These are phyloP conservation scores for Lecanicillium sp. DNA, from an alignment of 2,329 filamentous ascomycete genomes.

Conservation along the genomic window DNA sequence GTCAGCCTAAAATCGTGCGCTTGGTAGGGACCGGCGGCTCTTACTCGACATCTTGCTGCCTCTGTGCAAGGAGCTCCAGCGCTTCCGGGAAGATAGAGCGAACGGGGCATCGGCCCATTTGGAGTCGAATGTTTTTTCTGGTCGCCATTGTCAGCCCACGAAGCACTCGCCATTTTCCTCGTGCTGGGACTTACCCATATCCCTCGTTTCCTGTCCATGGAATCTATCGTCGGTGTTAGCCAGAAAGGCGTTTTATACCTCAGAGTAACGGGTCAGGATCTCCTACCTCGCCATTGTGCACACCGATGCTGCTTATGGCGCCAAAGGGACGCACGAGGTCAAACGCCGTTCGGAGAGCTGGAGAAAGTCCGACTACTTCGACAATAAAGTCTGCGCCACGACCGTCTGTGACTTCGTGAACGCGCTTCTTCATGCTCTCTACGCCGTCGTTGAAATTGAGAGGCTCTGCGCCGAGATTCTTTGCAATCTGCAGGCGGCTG, in stretches of 20 bases:
- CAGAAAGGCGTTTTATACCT: neutral
- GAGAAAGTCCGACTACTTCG: slow-evolving; percentile 65
- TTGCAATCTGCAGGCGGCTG: slow-evolving; percentile 65
- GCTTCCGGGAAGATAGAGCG: slow-evolving; percentile 61
- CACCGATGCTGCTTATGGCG: slow-evolving; percentile 66
- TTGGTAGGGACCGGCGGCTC: slow-evolving; percentile 16
- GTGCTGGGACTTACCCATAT: slow-evolving; percentile 37
- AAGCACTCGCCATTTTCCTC: no score
- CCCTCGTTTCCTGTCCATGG: slow-evolving; percentile 59
- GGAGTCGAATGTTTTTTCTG: slow-evolving; percentile 63
- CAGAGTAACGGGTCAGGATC: neutral
- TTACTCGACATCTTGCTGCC: slow-evolving; percentile 59
- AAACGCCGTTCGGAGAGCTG: slow-evolving; percentile 62
- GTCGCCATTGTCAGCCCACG: slow-evolving; percentile 15
- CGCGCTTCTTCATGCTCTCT: slow-evolving; percentile 56
- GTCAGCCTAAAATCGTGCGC: neutral
- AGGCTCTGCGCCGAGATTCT: slow-evolving; percentile 68
- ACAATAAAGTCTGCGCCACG: slow-evolving; percentile 81
- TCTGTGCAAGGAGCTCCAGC: slow-evolving; percentile 55
- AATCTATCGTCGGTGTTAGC: slow-evolving; percentile 38
- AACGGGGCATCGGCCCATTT: slow-evolving; percentile 73
- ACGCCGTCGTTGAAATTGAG: slow-evolving; percentile 68
- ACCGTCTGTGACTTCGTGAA: slow-evolving; percentile 69
- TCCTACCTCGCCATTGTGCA: slow-evolving; percentile 63
- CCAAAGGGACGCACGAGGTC: slow-evolving; percentile 67